These are phyloP conservation scores for Pythium oligandrum DNA, from an alignment of 352 stramenopile species.

Conservation along the genomic window DNA sequence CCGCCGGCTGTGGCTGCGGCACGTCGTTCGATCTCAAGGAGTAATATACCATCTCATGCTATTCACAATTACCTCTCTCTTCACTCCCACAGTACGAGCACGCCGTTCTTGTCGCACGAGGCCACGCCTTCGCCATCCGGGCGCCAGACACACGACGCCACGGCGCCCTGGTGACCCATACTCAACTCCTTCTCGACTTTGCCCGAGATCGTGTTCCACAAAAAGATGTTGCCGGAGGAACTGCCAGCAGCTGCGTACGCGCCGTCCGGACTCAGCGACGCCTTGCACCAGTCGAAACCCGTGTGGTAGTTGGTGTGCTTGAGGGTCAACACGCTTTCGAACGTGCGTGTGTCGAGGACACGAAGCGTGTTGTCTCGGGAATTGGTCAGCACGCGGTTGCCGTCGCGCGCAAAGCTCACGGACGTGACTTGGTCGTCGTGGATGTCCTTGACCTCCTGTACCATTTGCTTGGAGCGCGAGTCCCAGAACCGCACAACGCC, in stretches of 20 bases:
- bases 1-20: constrained; percentile 96
- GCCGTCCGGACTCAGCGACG: constrained; percentile 68
- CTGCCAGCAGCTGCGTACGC: constrained; percentile 50
- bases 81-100: constrained; percentile 76
- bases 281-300: constrained; percentile 78
- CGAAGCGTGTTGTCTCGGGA: constrained; percentile 67
- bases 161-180: constrained; percentile 57
- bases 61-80: no score
- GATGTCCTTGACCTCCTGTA: constrained; percentile 47
- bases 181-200: constrained; percentile 51
- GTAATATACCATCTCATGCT: constrained; percentile 17
- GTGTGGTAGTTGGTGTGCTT: constrained; percentile 52
- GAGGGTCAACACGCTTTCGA: constrained; percentile 38
- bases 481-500: constrained; percentile 78
- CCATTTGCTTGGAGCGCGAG: constrained; percentile 41
- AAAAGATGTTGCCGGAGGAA: constrained; percentile 45
- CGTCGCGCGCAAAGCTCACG: constrained; percentile 50
- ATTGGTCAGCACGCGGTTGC: constrained; percentile 59
- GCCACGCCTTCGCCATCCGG: constrained; percentile 55
- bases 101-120: constrained; percentile 81
- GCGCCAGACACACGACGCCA: constrained; percentile 76
- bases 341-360: constrained; percentile 66
- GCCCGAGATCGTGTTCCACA: constrained; percentile 56
- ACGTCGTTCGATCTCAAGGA: constrained; percentile 97
- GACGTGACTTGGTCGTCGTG: constrained; percentile 73